Conservation (phyloP, 768 basidiomycete species). For the Calocera cornea region DNA sequence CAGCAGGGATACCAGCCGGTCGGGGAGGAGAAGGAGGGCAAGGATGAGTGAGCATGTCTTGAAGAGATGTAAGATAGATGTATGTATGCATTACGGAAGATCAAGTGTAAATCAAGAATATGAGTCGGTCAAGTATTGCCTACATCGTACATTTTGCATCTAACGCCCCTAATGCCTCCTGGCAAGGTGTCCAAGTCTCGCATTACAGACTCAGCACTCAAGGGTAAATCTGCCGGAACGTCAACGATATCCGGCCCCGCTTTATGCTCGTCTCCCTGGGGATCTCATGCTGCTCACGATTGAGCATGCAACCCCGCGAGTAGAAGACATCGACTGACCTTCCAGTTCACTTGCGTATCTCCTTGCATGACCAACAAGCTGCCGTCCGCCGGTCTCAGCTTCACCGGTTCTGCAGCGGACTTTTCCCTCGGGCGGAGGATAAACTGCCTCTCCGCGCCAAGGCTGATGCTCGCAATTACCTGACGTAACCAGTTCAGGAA, state of each 20-base stretch:
- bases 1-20: not conserved
- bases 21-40: not conserved
- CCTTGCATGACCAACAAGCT: conserved; percentile 33
- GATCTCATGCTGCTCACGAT: conserved; percentile 22
- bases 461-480: conserved; percentile 31
- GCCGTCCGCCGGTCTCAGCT: conserved; percentile 26
- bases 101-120: too few relatives aligned
- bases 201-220: not conserved
- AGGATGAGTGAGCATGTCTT: not conserved
- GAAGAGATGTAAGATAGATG: conserved; percentile 2
- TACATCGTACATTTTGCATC: too few relatives aligned
- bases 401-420: conserved; percentile 16
- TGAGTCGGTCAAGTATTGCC: too few relatives aligned
- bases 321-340: conserved; percentile 22
- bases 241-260: conserved; percentile 28
- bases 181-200: too few relatives aligned
- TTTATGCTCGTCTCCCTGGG: conserved; percentile 27
- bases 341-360: conserved; percentile 31
- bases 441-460: conserved; percentile 30
- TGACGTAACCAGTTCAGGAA: conserved; percentile 9
- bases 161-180: too few relatives aligned
- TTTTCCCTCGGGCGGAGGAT: conserved; percentile 24
- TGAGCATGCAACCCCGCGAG: not conserved
- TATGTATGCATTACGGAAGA: not conserved
- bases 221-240: conserved; percentile 25